Evolutionary conservation across 2,329 filamentous ascomycete species (phyloP).

Genomic region (Ophiostoma himal-ulmi): DNA sequence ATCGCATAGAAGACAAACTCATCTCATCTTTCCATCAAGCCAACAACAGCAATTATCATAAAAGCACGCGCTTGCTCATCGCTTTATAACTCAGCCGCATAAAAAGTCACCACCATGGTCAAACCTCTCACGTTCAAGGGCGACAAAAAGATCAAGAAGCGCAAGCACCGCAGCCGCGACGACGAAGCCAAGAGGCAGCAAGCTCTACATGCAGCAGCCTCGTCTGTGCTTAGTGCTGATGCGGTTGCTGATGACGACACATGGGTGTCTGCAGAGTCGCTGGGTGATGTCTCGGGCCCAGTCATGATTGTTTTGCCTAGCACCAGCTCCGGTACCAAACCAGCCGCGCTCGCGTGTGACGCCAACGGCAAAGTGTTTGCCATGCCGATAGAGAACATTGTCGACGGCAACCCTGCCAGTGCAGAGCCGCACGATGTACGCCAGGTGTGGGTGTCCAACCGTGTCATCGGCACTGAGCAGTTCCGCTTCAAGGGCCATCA

Average conservation of each 20-base stretch:
- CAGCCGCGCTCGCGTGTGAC: slow-evolving; percentile 77
- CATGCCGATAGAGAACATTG: slow-evolving; percentile 75
- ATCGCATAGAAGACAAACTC: neutral
- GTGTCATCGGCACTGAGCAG: slow-evolving; percentile 71
- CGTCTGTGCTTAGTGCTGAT: slow-evolving; percentile 3
- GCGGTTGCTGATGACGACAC: slow-evolving; percentile 62
- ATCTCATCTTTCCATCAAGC: neutral
- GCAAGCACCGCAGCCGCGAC: slow-evolving; percentile 64
- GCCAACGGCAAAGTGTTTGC: slow-evolving; percentile 81
- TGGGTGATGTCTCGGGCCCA: slow-evolving; percentile 72
- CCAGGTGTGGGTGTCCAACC: slow-evolving; percentile 90
- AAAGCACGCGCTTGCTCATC: neutral
- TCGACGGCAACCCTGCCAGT: slow-evolving; percentile 73
- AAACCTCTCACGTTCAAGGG: slow-evolving; percentile 94
- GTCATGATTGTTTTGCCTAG: slow-evolving; percentile 77
- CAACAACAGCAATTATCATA: neutral
- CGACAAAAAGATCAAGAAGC: slow-evolving; percentile 91
- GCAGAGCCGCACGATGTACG: slow-evolving; percentile 93
- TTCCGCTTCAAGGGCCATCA: slow-evolving; percentile 87
- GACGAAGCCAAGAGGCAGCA: slow-evolving; percentile 43
- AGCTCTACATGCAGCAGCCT: slow-evolving; percentile 30
- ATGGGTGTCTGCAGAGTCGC: slow-evolving; percentile 80
- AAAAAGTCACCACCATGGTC: slow-evolving; percentile 53
- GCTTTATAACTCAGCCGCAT: neutral
- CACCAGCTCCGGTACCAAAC: slow-evolving; percentile 41